Base-by-base conservation (phyloP, 225 moss, liverwort and hornwort species). In the Marchantia polymorpha region DNA sequence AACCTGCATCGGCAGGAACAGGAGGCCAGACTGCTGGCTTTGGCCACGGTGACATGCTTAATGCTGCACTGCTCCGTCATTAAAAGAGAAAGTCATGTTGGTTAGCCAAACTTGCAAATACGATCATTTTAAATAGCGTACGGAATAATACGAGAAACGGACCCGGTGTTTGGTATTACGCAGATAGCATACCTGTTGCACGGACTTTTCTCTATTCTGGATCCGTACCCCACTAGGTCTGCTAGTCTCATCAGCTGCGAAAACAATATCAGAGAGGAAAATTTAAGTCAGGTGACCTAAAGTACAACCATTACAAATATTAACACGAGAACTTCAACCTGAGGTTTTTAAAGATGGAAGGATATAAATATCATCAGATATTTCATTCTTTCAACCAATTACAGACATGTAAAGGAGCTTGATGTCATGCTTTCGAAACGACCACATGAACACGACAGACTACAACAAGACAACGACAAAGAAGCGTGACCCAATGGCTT, bases 1-100 rank as follows among this genome's bases (percentile, higher is more conserved):
- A 65, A 31, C 77, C 88, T 78, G 91, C 88, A 87, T 95, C 90
- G 76, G 82, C 86, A 80, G 95, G 93, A 82, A 99, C 90, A 80
- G 95, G 79, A 72, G 99, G 99, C 95, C 99, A 99, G 54, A 90
- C 87, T 84, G 93, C 95, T 85, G 99, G 99, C 83, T 90, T 91
- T 48, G 99, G 99, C 99, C 99, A 99, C 46, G 93, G 99, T 83
- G 93, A 86, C 95, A 99, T 90, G 85, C 99, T 99, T 87, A 99
- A 90, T 77, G 95, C 99, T 90, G 99, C 95, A 89, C 99, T 99
- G 94, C 88, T 86, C 88, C 90, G 81, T 76, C 82, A 64, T 78
- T 74, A n/a, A 64, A 75, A 46, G 9, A 56, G 19, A 31, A 39
- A 60, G 17, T 53, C 7, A n/a, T 72, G 46, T 50, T 0, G 52